Percentiles rank a stretch among this genome's conserved stretches.
These are phyloP conservation scores for Cokeromyces recurvatus DNA, from an alignment of 371 early-diverging fungal genomes.

Conservation along the genomic window DNA sequence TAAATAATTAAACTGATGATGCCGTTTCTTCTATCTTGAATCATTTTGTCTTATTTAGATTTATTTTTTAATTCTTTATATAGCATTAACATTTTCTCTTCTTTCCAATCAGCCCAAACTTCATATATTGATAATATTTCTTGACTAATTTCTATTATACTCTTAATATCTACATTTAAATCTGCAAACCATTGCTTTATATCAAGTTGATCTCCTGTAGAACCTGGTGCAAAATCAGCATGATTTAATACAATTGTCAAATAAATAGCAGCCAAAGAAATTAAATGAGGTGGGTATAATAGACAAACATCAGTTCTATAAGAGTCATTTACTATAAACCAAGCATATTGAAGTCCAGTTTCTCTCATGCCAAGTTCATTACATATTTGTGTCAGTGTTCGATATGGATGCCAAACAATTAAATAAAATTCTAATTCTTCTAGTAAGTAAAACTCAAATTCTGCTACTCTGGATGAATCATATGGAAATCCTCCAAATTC, in stretches of 20 bases:
- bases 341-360: slow-evolving; percentile 66
- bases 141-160: slow-evolving; percentile 63
- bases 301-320: slow-evolving; percentile 75
- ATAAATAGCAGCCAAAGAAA: slow-evolving; percentile 80
- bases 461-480: slow-evolving; percentile 75
- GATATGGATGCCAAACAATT: slow-evolving; percentile 87
- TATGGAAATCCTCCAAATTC: slow-evolving; percentile 64
- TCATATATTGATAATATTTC: slow-evolving; percentile 64
- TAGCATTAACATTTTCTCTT: slow-evolving; percentile 44
- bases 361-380: slow-evolving; percentile 56
- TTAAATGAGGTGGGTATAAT: slow-evolving; percentile 84
- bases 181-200: slow-evolving; percentile 76
- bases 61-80: slow-evolving; percentile 38
- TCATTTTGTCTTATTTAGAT: too few species aligned
- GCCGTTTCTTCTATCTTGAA: too few species aligned
- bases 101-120: slow-evolving; percentile 62
- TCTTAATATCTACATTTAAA: slow-evolving; percentile 68
- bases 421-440: slow-evolving; percentile 86
- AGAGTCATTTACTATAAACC: slow-evolving; percentile 83
- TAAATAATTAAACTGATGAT: too few species aligned
- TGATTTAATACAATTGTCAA: slow-evolving; percentile 63
- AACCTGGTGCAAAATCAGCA: slow-evolving; percentile 41
- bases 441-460: slow-evolving; percentile 86
- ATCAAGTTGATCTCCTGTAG: slow-evolving; percentile 46
- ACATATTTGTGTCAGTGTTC: slow-evolving; percentile 61